These are phyloP conservation scores for Exophiala sp. DNA, from an alignment of 2,329 filamentous ascomycete species.

Conservation along the genomic window DNA sequence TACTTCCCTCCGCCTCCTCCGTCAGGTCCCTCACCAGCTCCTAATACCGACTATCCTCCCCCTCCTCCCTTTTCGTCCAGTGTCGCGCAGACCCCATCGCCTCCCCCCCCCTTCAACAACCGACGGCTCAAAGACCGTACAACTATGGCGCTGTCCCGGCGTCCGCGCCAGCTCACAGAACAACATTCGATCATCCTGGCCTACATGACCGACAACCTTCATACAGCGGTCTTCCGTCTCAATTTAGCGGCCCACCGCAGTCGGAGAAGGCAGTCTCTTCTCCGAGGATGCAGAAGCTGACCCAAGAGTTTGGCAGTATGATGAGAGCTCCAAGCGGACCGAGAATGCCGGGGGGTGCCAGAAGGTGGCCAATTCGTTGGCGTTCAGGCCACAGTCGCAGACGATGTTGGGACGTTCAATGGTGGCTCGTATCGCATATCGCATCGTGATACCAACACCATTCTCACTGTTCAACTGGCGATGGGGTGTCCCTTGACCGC, in stretches of 20 bases:
- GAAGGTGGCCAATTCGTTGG: constrained; percentile 57
- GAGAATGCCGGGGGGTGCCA: constrained; percentile 39
- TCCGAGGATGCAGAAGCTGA: constrained; percentile 16
- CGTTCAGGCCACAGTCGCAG: constrained; percentile 53
- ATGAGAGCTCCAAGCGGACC: constrained; percentile 18
- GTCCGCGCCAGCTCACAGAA: constrained; percentile 25
- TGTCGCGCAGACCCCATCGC: constrained; percentile 17
- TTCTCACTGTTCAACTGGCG: constrained; percentile 82
- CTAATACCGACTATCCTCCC: constrained; percentile 21
- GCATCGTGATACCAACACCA: constrained; percentile 83
- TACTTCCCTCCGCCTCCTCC: constrained; percentile 28
- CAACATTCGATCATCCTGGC: constrained; percentile 26
- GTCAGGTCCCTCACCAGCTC: constrained; percentile 26
- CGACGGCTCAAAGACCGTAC: constrained; percentile 24
- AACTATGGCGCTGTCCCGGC: constrained; percentile 26
- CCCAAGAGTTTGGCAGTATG: constrained; percentile 21
- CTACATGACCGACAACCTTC: constrained; percentile 22
- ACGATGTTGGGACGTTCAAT: constrained; percentile 95
- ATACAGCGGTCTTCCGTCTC: constrained; percentile 14
- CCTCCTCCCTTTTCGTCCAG: constrained; percentile 20
- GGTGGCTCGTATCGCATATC: constrained; percentile 90
- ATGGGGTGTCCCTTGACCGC: constrained; percentile 77
- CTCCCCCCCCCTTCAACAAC: constrained; percentile 25
- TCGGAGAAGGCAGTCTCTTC: constrained; percentile 10
- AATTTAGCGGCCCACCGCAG: constrained; percentile 5